Evolutionary conservation across 208 protist genomes (phyloP).

Genomic region (Crithidia brevicula): DNA sequence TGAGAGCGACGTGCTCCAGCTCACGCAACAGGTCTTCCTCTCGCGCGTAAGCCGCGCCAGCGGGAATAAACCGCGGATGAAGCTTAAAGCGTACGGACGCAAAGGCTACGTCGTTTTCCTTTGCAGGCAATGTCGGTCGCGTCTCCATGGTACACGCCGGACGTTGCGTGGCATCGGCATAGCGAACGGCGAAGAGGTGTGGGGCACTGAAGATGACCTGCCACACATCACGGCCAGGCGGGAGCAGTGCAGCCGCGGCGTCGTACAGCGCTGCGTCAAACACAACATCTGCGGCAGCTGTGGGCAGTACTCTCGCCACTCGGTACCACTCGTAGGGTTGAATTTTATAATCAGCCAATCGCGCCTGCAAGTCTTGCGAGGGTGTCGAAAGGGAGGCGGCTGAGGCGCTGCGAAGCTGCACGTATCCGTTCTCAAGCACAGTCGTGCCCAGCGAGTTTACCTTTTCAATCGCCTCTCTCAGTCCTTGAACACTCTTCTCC

Average conservation of each 20-base stretch:
- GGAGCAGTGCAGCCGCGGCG: constrained; percentile 49
- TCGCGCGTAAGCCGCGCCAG: constrained; percentile 11
- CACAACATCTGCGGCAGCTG: constrained; percentile 30
- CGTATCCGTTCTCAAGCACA: constrained; percentile 33
- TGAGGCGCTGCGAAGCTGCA: constrained; percentile 2
- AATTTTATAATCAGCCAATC: constrained; percentile 47
- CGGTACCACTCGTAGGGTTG: constrained; percentile 83
- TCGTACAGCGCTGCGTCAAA: constrained; percentile 43
- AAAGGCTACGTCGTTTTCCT: no score
- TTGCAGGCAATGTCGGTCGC: no score
- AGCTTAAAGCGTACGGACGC: constrained; percentile 57
- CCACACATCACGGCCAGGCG: constrained; percentile 49
- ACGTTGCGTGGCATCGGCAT: no score
- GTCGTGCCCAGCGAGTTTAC: no score
- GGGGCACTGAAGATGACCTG: constrained; percentile 81
- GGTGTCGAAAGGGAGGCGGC: background rate
- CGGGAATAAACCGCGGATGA: constrained; percentile 37
- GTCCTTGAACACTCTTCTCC: background rate
- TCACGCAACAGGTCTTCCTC: constrained; percentile 21
- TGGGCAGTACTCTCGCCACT: constrained; percentile 70
- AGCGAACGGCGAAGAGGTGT: constrained; percentile 35
- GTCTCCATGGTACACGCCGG: no score
- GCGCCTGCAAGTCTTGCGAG: background rate
- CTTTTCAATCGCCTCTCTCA: background rate
- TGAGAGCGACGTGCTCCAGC: constrained; percentile 36